Evolutionary conservation across 306 rosid species (phyloP).

Genomic region (Hippophae gyantsensis): DNA sequence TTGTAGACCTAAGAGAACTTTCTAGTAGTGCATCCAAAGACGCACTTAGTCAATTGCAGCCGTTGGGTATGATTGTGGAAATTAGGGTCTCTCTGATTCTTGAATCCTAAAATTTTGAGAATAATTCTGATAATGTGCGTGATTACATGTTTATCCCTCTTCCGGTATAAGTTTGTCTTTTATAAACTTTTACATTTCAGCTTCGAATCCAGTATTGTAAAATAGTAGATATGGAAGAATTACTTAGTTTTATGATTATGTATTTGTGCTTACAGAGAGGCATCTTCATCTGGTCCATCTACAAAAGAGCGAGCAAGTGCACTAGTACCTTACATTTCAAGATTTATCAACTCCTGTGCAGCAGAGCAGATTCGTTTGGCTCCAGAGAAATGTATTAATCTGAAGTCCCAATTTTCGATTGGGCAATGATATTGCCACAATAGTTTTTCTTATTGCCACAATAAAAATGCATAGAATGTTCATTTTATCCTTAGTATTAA

Average conservation of each 20-base stretch:
- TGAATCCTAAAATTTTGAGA: too few species aligned
- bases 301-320: slow-evolving; percentile 50
- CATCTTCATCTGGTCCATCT: slow-evolving; percentile 32
- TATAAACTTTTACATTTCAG: background rate
- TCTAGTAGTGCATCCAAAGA: too few species aligned
- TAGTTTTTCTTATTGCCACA: too few species aligned
- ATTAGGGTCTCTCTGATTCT: too few species aligned
- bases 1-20: too few species aligned
- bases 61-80: too few species aligned
- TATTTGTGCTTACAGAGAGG: slow-evolving; percentile 53
- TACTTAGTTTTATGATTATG: background rate
- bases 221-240: background rate
- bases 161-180: background rate
- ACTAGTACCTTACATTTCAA: slow-evolving; percentile 32
- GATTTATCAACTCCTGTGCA: slow-evolving; percentile 48
- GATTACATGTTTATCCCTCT: too few species aligned
- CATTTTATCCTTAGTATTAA: too few species aligned
- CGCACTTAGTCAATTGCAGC: too few species aligned
- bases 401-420: background rate
- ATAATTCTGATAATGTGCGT: too few species aligned
- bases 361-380: slow-evolving; percentile 70
- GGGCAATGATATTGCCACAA: too few species aligned
- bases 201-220: background rate
- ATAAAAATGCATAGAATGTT: too few species aligned
- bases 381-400: slow-evolving; percentile 59